Conservation (phyloP, 179 eudicot genomes). For the Spergularia azorica region DNA sequence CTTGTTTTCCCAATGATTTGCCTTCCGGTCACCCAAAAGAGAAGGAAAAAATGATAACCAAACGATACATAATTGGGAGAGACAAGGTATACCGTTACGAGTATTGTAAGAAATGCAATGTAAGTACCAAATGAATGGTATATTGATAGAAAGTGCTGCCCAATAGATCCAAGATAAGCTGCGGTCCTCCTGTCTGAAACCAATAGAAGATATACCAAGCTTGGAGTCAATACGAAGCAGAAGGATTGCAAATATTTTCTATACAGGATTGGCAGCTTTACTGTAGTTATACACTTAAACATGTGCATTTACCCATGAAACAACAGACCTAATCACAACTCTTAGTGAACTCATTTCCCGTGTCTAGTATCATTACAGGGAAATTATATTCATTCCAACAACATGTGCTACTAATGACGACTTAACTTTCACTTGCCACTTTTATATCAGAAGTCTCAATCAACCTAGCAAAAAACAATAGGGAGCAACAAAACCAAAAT, state of each 20-base stretch:
- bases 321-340: not conserved
- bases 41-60: conserved; percentile 87
- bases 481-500: no score
- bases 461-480: no score
- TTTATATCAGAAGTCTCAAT: no score
- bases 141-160: conserved; percentile 61
- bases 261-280: not conserved
- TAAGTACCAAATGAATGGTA: conserved; percentile 92
- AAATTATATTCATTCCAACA: no score
- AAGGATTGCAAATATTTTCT: conserved; percentile 9
- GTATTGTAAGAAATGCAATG: conserved; percentile 83
- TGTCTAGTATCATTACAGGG: no score
- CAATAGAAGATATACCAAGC: conserved; percentile 9
- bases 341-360: not conserved
- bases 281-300: not conserved
- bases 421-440: no score
- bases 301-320: not conserved
- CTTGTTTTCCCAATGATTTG: conserved; percentile 88
- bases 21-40: conserved; percentile 91
- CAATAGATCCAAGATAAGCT: conserved; percentile 75
- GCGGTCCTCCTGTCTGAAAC: conserved; percentile 60
- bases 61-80: conserved; percentile 82
- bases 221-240: conserved; percentile 44
- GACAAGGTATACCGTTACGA: conserved; percentile 75
- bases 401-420: no score